Evolutionary conservation across 2,329 filamentous ascomycete species (phyloP).

Genomic region (Apiospora rasikravindrae): DNA sequence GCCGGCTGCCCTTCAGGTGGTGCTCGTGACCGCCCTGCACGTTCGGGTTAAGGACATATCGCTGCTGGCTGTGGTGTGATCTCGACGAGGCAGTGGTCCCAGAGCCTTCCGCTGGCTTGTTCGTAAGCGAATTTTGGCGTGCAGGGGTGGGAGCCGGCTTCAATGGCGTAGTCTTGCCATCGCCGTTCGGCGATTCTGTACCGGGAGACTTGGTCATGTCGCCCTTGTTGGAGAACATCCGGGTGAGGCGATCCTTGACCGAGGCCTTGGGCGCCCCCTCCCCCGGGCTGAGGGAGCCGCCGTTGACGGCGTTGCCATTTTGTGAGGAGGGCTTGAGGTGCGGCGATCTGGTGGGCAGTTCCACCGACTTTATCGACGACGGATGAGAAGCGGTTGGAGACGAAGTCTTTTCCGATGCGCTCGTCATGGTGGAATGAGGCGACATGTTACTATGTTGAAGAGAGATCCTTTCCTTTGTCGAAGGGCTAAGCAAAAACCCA

Average conservation of each 20-base stretch:
- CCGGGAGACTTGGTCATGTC: slow-evolving; percentile 42
- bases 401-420: slow-evolving; percentile 37
- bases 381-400: slow-evolving; percentile 39
- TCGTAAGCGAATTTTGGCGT: slow-evolving; percentile 50
- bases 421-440: slow-evolving; percentile 37
- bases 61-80: slow-evolving; percentile 42
- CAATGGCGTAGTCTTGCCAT: slow-evolving; percentile 32
- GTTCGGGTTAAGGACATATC: slow-evolving; percentile 57
- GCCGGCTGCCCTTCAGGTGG: slow-evolving; percentile 83
- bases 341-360: slow-evolving; percentile 36
- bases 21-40: slow-evolving; percentile 80
- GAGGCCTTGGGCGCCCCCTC: slow-evolving; percentile 57
- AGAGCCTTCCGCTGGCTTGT: slow-evolving; percentile 39
- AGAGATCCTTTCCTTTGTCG: slow-evolving; percentile 6
- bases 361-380: slow-evolving; percentile 41
- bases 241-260: slow-evolving; percentile 67
- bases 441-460: slow-evolving; percentile 21
- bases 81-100: slow-evolving; percentile 38
- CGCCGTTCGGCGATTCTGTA: slow-evolving; percentile 37
- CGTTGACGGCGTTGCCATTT: slow-evolving; percentile 39
- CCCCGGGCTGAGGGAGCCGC: slow-evolving; percentile 36
- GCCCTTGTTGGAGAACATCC: slow-evolving; percentile 69
- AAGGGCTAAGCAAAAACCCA: slow-evolving; percentile 9
- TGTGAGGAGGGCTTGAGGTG: slow-evolving; percentile 34
- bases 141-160: slow-evolving; percentile 36